Conservation (phyloP, 2,329 filamentous ascomycete genomes). For the Cercospora berteroae region DNA sequence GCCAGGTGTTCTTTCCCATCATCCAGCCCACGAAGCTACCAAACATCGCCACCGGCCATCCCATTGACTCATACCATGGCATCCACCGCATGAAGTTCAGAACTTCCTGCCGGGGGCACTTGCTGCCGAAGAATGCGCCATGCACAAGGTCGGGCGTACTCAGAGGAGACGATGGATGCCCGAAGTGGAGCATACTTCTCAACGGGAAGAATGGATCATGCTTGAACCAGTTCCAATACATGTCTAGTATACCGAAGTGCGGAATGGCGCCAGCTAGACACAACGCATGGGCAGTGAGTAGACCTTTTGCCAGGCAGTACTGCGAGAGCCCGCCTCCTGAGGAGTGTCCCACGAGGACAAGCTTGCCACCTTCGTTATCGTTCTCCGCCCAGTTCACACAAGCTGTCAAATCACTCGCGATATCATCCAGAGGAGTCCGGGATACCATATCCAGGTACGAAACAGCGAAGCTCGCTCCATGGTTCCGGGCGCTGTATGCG, state of each 20-base stretch:
- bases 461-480: slow-evolving; percentile 54
- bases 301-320: slow-evolving; percentile 45
- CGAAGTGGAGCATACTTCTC: slow-evolving; percentile 48
- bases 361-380: slow-evolving; percentile 20
- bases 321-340: slow-evolving; percentile 54
- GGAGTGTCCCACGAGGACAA: slow-evolving; percentile 52
- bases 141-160: slow-evolving; percentile 52
- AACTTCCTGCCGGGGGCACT: slow-evolving; percentile 44
- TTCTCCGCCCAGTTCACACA: slow-evolving; percentile 39
- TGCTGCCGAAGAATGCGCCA: slow-evolving; percentile 53
- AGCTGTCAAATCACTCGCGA: slow-evolving; percentile 49
- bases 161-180: slow-evolving; percentile 54
- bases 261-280: slow-evolving; percentile 17
- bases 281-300: neutral
- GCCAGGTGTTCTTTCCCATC: slow-evolving; percentile 10
- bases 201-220: slow-evolving; percentile 52
- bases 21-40: slow-evolving; percentile 41
- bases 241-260: slow-evolving; percentile 33
- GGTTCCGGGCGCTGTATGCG: slow-evolving; percentile 54
- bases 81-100: slow-evolving; percentile 38
- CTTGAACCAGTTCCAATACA: slow-evolving; percentile 49
- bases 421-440: slow-evolving; percentile 43
- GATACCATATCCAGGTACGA: slow-evolving; percentile 52
- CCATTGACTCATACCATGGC: slow-evolving; percentile 53
- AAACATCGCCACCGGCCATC: slow-evolving; percentile 54